A percentile compares a stretch with the other conserved stretches of the same genome.
These are phyloP conservation scores for Eimeria praecox DNA, from an alignment of 169 alveolate species.

Conservation along the genomic window DNA sequence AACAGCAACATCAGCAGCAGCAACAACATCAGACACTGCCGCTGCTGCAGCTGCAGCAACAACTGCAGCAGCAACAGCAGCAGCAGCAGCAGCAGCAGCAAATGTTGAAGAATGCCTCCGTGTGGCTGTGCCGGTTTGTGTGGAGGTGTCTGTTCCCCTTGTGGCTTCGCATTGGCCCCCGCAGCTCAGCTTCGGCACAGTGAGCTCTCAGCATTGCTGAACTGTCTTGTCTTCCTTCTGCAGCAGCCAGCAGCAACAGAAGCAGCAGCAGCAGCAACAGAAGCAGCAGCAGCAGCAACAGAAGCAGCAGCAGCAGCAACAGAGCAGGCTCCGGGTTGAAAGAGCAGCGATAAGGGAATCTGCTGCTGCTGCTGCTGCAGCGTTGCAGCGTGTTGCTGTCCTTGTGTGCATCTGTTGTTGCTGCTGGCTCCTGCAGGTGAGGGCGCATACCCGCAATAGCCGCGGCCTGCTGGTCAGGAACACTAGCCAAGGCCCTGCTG, in stretches of 20 bases:
- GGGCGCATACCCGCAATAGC: conserved; percentile 52
- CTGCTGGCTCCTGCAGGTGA: conserved; percentile 1
- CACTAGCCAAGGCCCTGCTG: not conserved
- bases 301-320: not conserved
- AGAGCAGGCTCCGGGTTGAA: too few species aligned
- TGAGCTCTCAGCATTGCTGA: not conserved
- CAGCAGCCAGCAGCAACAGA: not conserved
- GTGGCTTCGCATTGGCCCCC: conserved; percentile 50
- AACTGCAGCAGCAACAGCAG: not conserved
- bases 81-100: not conserved
- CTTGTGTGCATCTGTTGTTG: not conserved
- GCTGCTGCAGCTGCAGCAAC: not conserved
- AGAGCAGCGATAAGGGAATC: not conserved
- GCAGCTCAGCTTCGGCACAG: conserved; percentile 42
- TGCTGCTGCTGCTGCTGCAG: not conserved
- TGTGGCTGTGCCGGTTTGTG: conserved; percentile 2
- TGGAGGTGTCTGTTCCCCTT: conserved; percentile 27
- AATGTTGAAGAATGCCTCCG: not conserved
- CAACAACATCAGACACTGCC: not conserved
- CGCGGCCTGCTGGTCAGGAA: conserved; percentile 66
- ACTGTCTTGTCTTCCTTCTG: not conserved
- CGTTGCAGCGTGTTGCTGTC: not conserved
- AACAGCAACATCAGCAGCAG: not conserved
- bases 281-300: not conserved
- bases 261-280: not conserved